Percentiles rank a stretch among this genome's conserved stretches.
These are phyloP conservation scores for Lodderomyces metapsilosis DNA, from an alignment of 1,139 yeast species.

Conservation along the genomic window DNA sequence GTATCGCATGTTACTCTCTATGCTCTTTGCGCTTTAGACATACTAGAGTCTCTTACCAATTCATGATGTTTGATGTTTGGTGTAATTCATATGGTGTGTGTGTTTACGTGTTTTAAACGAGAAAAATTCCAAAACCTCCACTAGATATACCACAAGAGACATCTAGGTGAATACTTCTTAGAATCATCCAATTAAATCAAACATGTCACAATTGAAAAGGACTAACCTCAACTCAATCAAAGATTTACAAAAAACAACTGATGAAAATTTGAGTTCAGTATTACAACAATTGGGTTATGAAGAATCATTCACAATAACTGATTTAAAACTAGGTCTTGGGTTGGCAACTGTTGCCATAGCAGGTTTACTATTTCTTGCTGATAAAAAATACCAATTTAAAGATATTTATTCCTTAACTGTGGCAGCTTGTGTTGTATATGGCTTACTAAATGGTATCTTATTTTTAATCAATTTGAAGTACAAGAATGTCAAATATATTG, in stretches of 20 bases:
- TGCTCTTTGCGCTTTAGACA: too few relatives aligned
- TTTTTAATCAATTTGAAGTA: conserved; percentile 44
- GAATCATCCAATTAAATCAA: background rate
- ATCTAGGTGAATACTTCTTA: too few relatives aligned
- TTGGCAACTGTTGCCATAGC: conserved; percentile 65
- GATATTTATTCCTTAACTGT: conserved; percentile 34
- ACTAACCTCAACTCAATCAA: conserved; percentile 35
- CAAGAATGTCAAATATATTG: conserved; percentile 60
- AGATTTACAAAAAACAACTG: conserved; percentile 50
- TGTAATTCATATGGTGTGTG: too few relatives aligned
- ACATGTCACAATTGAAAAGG: conserved; percentile 25
- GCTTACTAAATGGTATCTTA: conserved; percentile 46
- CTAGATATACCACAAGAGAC: too few relatives aligned
- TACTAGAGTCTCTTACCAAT: too few relatives aligned
- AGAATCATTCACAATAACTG: conserved; percentile 57
- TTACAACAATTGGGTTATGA: conserved; percentile 59
- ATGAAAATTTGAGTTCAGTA: conserved; percentile 46
- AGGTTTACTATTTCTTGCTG: conserved; percentile 62
- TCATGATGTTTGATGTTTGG: too few relatives aligned
- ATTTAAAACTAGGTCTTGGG: conserved; percentile 68
- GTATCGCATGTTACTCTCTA: too few relatives aligned
- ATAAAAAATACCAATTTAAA: conserved; percentile 55
- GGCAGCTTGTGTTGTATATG: conserved; percentile 51
- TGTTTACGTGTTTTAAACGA: too few relatives aligned
- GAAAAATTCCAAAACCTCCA: too few relatives aligned